Base-by-base conservation (phyloP, 2,329 filamentous ascomycete genomes). In the Eutypa lata region DNA sequence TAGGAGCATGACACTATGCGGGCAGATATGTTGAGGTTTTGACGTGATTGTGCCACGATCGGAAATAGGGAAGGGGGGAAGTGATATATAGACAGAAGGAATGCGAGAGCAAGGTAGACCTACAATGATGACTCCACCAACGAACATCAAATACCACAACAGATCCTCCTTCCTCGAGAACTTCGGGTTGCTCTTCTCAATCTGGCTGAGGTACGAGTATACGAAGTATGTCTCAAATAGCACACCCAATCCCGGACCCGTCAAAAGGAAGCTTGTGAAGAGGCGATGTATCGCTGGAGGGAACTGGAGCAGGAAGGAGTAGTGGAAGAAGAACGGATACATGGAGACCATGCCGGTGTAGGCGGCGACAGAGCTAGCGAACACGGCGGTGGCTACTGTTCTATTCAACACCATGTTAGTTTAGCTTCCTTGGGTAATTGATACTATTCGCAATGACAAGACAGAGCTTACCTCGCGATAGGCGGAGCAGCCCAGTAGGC, bases 121-220 rank as follows among this genome's bases (percentile, higher is more conserved):
- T 90, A 96, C 91, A 77, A 91, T 68, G 59, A 94, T 93, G 65
- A 87, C 73, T 49, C 74, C 73, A 61, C 81, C 78, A 62, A 92
- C 80, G 68, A 94, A 94, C 54, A 86, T 72, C 62, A 95, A 74
- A 68, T 95, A 96, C 74, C 86, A 86, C 57, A 94, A 78, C 62
- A 94, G 82, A 68, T 94, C 89, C 66, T 90, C 91, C 53, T 88
- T 88, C 60, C 82, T 79, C 42, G 78, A 73, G 69, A 96, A 93
- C 54, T 89, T 84, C 50, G 86, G 73, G 56, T 88, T 89, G 58
- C 81, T 79, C 42, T 73, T 80, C 76, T 96, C 92, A 48, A 96
- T 76, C 59, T 85, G 81, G 66, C 82, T 88, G 62, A 88, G 76
- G 73, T 94, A 95, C 58, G 82, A 86, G 75, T 87, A 96, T 59